Conservation (phyloP, 169 alveolate genomes). For the Plasmodium falciparum region DNA sequence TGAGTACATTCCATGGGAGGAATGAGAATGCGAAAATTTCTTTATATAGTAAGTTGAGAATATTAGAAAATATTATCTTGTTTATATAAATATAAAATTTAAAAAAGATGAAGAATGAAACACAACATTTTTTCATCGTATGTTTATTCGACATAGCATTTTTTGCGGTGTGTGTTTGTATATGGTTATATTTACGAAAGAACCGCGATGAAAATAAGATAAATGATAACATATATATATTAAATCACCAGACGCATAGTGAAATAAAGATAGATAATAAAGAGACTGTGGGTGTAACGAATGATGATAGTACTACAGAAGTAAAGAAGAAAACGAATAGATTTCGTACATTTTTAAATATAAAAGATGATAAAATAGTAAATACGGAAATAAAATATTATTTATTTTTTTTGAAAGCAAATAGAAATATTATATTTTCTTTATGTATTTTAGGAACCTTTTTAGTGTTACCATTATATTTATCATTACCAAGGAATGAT, state of each 20-base stretch:
- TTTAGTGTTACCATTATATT: conserved; percentile 59
- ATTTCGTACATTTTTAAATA: conserved; percentile 64
- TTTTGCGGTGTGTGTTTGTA: conserved; percentile 65
- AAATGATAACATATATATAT: conserved; percentile 57
- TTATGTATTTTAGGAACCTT: conserved; percentile 72
- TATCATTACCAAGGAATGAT: conserved; percentile 61
- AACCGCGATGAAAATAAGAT: conserved; percentile 61
- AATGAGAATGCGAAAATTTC: no score
- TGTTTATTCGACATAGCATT: conserved; percentile 62
- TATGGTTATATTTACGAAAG: conserved; percentile 59
- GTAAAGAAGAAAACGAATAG: conserved; percentile 5
- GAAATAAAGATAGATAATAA: conserved; percentile 32
- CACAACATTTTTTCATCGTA: conserved; percentile 47
- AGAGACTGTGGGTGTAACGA: background rate
- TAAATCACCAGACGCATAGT: conserved; percentile 20
- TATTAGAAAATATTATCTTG: no score
- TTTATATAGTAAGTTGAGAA: no score
- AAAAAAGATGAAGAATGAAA: conserved; percentile 53
- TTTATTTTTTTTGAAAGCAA: conserved; percentile 67
- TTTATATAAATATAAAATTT: background rate
- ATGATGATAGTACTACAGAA: conserved; percentile 11
- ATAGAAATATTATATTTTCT: conserved; percentile 67
- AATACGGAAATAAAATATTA: conserved; percentile 76
- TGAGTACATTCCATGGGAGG: no score
- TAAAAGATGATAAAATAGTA: conserved; percentile 75